Conservation (phyloP, 768 basidiomycete species). For the Trametes cingulata region DNA sequence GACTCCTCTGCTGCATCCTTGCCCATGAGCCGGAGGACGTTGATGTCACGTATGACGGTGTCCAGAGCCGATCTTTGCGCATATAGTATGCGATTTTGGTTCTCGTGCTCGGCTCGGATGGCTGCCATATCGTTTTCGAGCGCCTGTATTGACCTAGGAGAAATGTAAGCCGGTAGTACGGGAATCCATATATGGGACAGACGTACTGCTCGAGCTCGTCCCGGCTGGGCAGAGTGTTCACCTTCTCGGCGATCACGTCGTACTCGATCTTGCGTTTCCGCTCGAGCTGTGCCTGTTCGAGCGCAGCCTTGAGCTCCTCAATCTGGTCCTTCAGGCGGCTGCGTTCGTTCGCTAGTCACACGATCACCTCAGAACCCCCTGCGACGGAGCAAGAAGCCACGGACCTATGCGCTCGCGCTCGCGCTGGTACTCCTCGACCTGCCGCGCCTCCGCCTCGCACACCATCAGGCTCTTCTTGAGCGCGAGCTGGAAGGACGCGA, state of each 20-base stretch:
- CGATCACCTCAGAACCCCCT: slow-evolving; percentile 9
- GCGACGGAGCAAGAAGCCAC: slow-evolving; percentile 27
- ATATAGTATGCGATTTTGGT: slow-evolving; percentile 64
- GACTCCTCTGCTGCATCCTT: slow-evolving; percentile 52
- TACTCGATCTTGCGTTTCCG: slow-evolving; percentile 84
- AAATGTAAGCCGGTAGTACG: not conserved
- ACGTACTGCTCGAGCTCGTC: slow-evolving; percentile 78
- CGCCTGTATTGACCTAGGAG: slow-evolving; percentile 58
- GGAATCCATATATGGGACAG: not conserved
- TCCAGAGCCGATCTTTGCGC: slow-evolving; percentile 71
- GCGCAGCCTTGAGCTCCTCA: slow-evolving; percentile 68
- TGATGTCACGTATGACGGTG: slow-evolving; percentile 60
- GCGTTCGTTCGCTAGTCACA: slow-evolving; percentile 65
- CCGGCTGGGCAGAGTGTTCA: slow-evolving; percentile 73
- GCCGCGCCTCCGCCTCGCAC: slow-evolving; percentile 82
- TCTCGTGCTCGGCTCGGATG: slow-evolving; percentile 73
- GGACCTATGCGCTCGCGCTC: slow-evolving; percentile 73
- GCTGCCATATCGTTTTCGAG: slow-evolving; percentile 80
- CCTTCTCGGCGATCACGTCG: slow-evolving; percentile 79
- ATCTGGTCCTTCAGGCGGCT: slow-evolving; percentile 68
- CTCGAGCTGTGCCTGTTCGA: slow-evolving; percentile 78
- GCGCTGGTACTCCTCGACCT: slow-evolving; percentile 81
- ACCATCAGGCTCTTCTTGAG: slow-evolving; percentile 81
- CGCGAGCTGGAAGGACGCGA: slow-evolving; percentile 72
- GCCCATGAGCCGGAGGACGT: slow-evolving; percentile 62